Evolutionary conservation across 768 basidiomycete genomes (phyloP).

Genomic region (Leucosporidium yakuticum): DNA sequence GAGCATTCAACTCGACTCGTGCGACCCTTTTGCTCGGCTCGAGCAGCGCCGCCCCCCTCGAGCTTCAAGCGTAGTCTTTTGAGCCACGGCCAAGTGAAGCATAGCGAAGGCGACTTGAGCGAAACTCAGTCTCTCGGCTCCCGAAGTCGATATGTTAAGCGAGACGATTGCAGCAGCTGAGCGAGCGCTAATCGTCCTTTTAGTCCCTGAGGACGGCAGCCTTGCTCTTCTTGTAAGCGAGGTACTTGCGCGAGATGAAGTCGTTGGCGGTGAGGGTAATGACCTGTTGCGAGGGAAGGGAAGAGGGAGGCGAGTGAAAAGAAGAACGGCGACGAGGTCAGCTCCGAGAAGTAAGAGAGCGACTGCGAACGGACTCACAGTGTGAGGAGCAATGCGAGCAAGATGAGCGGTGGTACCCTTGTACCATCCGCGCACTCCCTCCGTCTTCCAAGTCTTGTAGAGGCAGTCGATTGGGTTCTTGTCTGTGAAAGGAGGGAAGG

Average conservation of each 20-base stretch:
- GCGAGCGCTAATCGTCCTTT: too few species aligned
- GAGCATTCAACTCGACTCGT: too few species aligned
- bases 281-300: constrained; percentile 49
- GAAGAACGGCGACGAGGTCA: not conserved
- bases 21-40: too few species aligned
- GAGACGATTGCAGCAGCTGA: too few species aligned
- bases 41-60: too few species aligned
- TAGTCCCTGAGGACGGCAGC: not conserved
- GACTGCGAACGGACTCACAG: constrained; percentile 6
- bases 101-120: too few species aligned
- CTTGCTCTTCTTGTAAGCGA: constrained; percentile 2
- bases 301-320: not conserved
- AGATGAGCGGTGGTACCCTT: constrained; percentile 92
- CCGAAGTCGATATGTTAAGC: too few species aligned
- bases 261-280: constrained; percentile 81
- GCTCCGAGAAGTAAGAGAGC: constrained; percentile 9
- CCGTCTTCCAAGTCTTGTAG: constrained; percentile 87
- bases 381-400: constrained; percentile 34
- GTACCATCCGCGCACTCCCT: constrained; percentile 91
- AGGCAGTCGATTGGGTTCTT: constrained; percentile 91
- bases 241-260: constrained; percentile 27
- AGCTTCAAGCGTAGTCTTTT: too few species aligned
- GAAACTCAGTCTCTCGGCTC: too few species aligned
- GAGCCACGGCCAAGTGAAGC: too few species aligned
- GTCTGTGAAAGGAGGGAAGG: constrained; percentile 49